Evolutionary conservation across 352 stramenopile species (phyloP).

Genomic region (Phytophthora sansomeana): DNA sequence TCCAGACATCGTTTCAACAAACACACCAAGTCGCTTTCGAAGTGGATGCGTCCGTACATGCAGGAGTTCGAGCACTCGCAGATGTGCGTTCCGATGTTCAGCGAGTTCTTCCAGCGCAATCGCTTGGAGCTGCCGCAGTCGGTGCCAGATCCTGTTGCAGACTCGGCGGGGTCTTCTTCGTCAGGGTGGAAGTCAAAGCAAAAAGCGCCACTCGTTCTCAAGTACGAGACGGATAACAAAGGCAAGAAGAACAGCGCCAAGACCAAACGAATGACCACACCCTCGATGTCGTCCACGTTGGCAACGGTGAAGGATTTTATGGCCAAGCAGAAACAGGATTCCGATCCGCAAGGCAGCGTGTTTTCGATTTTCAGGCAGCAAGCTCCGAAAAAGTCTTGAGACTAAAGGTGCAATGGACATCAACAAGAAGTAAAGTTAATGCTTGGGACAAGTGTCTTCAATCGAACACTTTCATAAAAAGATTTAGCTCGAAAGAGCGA

Average conservation of each 20-base stretch:
- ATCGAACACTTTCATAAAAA: too few relatives aligned
- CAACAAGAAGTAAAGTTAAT: neutral
- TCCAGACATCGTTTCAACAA: conserved; percentile 66
- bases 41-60: conserved; percentile 77
- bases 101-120: conserved; percentile 75
- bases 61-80: conserved; percentile 76
- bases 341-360: conserved; percentile 20
- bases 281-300: conserved; percentile 37
- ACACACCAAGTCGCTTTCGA: conserved; percentile 67
- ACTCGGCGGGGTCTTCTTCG: conserved; percentile 7
- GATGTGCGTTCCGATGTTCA: conserved; percentile 67
- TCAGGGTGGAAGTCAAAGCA: conserved; percentile 22
- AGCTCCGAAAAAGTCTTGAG: conserved; percentile 22
- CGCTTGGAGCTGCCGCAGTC: conserved; percentile 44
- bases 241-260: conserved; percentile 24
- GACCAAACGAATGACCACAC: conserved; percentile 13
- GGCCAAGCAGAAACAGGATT: conserved; percentile 33
- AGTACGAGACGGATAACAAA: conserved; percentile 38
- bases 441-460: too few relatives aligned
- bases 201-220: conserved; percentile 31
- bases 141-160: conserved; percentile 11
- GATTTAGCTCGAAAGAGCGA: neutral
- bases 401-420: conserved; percentile 8
- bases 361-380: conserved; percentile 41
- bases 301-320: conserved; percentile 43